phyloP scores from a whole-genome alignment of 2,329 filamentous ascomycete genomes.

The Metarhizium guizhouense region DNA sequence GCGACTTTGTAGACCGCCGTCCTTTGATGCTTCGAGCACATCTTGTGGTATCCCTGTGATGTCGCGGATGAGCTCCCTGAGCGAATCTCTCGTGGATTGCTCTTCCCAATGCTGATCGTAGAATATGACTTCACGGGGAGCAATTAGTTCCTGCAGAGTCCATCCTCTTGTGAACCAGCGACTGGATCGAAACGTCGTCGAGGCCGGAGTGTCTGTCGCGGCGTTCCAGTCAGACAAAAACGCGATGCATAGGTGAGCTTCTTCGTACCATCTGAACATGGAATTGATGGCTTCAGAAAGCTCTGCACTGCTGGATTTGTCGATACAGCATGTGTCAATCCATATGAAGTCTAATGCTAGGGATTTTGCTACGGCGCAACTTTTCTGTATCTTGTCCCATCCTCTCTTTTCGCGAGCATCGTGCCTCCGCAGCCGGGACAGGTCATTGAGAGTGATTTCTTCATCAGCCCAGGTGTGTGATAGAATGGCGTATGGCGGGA shows the following conservation, averaged over 20 bases:
- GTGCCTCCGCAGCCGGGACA: not conserved
- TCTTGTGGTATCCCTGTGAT: conserved; percentile 13
- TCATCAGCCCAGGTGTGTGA: conserved; percentile 13
- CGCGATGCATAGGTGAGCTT: conserved; percentile 12
- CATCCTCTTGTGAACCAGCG: conserved; percentile 8
- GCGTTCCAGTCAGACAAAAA: conserved; percentile 8
- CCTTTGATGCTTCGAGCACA: conserved; percentile 8
- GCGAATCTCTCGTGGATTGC: conserved; percentile 11
- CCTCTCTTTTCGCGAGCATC: conserved; percentile 1
- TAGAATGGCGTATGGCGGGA: conserved; percentile 12
- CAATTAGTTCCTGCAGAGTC: conserved; percentile 12
- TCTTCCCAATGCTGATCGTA: conserved; percentile 14
- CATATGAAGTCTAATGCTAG: conserved; percentile 11
- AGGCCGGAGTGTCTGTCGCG: conserved; percentile 1
- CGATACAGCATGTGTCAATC: conserved; percentile 13
- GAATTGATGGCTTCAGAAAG: not conserved
- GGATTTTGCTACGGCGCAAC: conserved; percentile 6
- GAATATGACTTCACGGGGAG: conserved; percentile 15
- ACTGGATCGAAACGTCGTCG: conserved; percentile 3
- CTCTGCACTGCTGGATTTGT: conserved; percentile 5
- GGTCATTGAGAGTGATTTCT: conserved; percentile 10
- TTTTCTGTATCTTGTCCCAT: conserved; percentile 7
- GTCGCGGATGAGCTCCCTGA: conserved; percentile 12
- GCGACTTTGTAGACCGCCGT: conserved; percentile 3
- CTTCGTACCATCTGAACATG: conserved; percentile 13